A percentile compares a stretch with the other conserved stretches of the same genome.
These are phyloP conservation scores for Cyberlindnera mrakii DNA, from an alignment of 805 yeast genomes.

Conservation along the genomic window DNA sequence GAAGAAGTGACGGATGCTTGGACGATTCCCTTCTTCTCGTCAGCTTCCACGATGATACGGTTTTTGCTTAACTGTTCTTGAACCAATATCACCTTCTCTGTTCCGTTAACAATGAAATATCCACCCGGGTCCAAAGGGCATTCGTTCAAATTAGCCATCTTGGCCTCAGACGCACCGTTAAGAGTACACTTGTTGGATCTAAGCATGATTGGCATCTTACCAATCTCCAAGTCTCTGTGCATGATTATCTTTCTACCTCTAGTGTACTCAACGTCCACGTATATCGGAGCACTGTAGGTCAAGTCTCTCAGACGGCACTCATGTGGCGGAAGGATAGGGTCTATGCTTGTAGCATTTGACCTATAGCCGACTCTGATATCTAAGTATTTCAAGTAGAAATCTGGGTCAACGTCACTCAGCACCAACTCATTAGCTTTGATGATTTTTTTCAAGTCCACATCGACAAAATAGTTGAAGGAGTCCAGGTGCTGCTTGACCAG, in stretches of 20 bases:
- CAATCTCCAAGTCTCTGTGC: constrained; percentile 88
- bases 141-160: constrained; percentile 86
- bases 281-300: constrained; percentile 92
- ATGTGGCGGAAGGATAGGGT: constrained; percentile 77
- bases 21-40: constrained; percentile 86
- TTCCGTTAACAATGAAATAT: constrained; percentile 94
- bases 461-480: constrained; percentile 96
- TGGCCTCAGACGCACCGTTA: constrained; percentile 67
- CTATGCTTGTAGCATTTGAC: constrained; percentile 47
- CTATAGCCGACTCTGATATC: constrained; percentile 89
- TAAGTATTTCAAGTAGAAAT: constrained; percentile 84
- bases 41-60: constrained; percentile 97
- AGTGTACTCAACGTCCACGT: constrained; percentile 95
- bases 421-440: constrained; percentile 86
- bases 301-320: constrained; percentile 92
- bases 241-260: constrained; percentile 89
- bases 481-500: constrained; percentile 95
- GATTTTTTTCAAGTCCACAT: constrained; percentile 86
- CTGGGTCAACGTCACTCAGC: constrained; percentile 94
- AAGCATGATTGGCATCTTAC: constrained; percentile 98
- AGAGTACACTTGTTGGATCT: constrained; percentile 88
- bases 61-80: constrained; percentile 96
- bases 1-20: constrained; percentile 98
- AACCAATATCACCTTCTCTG: constrained; percentile 93
- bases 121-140: constrained; percentile 99